Conservation (phyloP, 2,329 filamentous ascomycete species). For the Cercospora sp. region DNA sequence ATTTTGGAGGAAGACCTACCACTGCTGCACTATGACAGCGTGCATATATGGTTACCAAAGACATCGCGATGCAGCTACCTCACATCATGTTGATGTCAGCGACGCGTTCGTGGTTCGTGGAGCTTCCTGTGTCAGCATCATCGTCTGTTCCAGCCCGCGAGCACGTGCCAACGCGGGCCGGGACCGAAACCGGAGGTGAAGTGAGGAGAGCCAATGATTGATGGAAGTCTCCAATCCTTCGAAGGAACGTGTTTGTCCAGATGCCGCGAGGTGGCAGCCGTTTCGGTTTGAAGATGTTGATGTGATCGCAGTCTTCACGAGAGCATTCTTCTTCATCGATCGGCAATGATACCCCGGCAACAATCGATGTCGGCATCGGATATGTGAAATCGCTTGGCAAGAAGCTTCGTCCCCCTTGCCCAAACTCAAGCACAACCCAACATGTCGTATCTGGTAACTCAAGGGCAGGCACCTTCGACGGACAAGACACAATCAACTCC, state of each 20-base stretch:
- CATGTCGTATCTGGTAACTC: constrained; percentile 7
- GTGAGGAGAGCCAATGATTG: not conserved
- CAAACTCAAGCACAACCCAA: constrained; percentile 1
- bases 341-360: not conserved
- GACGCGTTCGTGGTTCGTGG: constrained; percentile 8
- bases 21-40: constrained; percentile 2
- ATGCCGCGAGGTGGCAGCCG: not conserved
- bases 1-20: constrained; percentile 10
- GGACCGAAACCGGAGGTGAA: not conserved
- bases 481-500: not conserved
- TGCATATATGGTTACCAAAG: constrained; percentile 6
- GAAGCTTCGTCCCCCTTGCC: constrained; percentile 9
- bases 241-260: constrained; percentile 1
- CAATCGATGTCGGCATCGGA: not conserved
- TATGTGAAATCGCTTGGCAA: not conserved
- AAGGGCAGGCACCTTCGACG: not conserved
- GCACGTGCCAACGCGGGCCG: constrained; percentile 1
- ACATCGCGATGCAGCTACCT: not conserved
- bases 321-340: not conserved
- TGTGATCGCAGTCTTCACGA: not conserved
- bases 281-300: not conserved
- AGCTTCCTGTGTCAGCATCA: constrained; percentile 1
- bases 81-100: constrained; percentile 15
- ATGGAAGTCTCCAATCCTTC: not conserved
- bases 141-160: not conserved